phyloP scores from a whole-genome alignment of 1,284 basidiomycete species.

The Papiliotrema terrestris region DNA sequence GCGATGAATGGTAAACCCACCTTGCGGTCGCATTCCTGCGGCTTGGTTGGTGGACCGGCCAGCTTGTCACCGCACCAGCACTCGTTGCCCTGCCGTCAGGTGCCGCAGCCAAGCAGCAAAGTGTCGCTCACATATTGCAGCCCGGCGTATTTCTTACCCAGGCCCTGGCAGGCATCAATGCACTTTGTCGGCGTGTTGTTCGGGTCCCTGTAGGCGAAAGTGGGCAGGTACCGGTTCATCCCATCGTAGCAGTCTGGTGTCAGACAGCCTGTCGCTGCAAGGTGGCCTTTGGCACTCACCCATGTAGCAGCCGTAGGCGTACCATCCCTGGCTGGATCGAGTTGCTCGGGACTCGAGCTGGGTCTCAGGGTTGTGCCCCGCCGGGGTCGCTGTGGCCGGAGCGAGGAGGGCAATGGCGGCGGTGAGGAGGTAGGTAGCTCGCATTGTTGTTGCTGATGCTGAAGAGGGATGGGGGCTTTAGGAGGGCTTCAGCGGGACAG shows the following conservation, averaged over 20 bases:
- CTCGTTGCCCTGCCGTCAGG: conserved; percentile 12
- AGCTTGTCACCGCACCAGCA: conserved; percentile 26
- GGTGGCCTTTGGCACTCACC: too few relatives aligned
- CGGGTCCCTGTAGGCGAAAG: conserved; percentile 9
- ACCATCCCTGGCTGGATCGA: conserved; percentile 15
- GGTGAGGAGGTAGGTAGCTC: neutral
- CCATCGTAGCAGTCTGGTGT: conserved; percentile 23
- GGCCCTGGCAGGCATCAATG: conserved; percentile 11
- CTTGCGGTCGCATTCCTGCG: conserved; percentile 13
- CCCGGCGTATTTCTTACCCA: conserved; percentile 16
- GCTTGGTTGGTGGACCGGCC: conserved; percentile 15
- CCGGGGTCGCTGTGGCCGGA: neutral
- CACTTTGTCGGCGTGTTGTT: conserved; percentile 21
- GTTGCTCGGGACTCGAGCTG: conserved; percentile 9
- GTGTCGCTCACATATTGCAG: conserved; percentile 16
- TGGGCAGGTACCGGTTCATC: conserved; percentile 23
- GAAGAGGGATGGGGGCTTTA: too few relatives aligned
- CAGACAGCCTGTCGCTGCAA: neutral
- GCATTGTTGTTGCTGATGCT: neutral
- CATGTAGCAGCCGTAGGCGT: conserved; percentile 23
- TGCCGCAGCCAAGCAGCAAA: neutral
- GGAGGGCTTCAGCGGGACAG: too few relatives aligned
- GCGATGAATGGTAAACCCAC: neutral
- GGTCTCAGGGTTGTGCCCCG: neutral
- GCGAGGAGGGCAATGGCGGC: conserved; percentile 6